phyloP scores from a whole-genome alignment of 2,329 filamentous ascomycete genomes.

The Epichloe coenophiala region DNA sequence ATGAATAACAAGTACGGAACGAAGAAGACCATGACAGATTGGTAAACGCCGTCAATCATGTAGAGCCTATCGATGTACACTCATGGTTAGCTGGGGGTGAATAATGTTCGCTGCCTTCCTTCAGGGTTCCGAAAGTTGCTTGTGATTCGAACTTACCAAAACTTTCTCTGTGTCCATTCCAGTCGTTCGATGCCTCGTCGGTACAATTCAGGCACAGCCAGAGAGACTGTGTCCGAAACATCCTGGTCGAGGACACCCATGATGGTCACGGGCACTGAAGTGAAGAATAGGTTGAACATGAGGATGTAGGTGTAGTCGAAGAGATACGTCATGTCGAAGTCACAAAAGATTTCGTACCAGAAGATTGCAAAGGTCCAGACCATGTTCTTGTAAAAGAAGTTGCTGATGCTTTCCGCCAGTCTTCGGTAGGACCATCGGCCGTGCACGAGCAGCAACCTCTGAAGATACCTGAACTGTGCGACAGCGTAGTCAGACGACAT shows the following conservation, averaged over 20 bases:
- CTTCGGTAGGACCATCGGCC: constrained; percentile 94
- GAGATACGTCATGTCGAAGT: constrained; percentile 92
- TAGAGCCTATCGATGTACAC: constrained; percentile 50
- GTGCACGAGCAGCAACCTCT: constrained; percentile 75
- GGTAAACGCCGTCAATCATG: constrained; percentile 89
- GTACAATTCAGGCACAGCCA: constrained; percentile 91
- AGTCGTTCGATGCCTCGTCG: constrained; percentile 87
- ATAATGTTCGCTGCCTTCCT: not conserved
- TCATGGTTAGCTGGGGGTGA: constrained; percentile 5
- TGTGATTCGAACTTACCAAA: constrained; percentile 54
- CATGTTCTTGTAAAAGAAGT: constrained; percentile 99
- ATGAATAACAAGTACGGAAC: constrained; percentile 74
- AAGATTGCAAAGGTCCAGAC: constrained; percentile 95
- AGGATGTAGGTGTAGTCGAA: constrained; percentile 98
- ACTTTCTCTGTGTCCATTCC: constrained; percentile 93
- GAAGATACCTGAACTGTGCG: constrained; percentile 81
- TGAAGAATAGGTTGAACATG: constrained; percentile 93
- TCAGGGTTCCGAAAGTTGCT: not conserved
- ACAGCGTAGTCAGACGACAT: constrained; percentile 97
- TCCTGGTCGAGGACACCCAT: constrained; percentile 97
- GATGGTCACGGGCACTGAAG: constrained; percentile 83
- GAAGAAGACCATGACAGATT: constrained; percentile 87
- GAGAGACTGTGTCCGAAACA: constrained; percentile 82
- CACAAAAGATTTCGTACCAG: constrained; percentile 93
- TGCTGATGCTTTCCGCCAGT: constrained; percentile 84